Evolutionary conservation across 2,329 filamentous ascomycete species (phyloP).

Genomic region (Lasiodiplodia gonubiensis): DNA sequence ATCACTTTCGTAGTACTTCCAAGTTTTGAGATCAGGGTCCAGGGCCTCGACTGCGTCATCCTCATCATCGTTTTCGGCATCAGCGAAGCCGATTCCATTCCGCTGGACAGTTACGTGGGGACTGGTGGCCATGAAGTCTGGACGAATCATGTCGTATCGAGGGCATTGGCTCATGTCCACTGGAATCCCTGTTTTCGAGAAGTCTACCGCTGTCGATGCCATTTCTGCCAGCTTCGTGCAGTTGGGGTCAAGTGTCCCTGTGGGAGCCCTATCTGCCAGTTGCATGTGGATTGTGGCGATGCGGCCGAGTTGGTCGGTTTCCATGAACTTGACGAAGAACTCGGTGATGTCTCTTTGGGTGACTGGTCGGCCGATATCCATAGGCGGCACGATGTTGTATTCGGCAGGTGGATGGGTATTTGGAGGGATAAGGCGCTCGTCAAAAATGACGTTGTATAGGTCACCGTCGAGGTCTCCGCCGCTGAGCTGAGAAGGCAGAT

Average conservation of each 20-base stretch:
- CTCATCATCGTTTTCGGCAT: conserved; percentile 39
- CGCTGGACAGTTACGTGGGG: conserved; percentile 51
- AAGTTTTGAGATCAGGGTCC: conserved; percentile 37
- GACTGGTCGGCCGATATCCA: conserved; percentile 67
- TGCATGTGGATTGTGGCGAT: conserved; percentile 51
- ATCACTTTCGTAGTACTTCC: conserved; percentile 68
- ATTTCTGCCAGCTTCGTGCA: conserved; percentile 49
- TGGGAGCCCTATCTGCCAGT: conserved; percentile 44
- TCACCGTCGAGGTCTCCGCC: conserved; percentile 88
- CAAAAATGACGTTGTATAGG: conserved; percentile 80
- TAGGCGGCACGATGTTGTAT: conserved; percentile 65
- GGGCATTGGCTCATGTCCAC: conserved; percentile 34
- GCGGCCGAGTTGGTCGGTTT: conserved; percentile 50
- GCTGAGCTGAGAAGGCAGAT: conserved; percentile 77
- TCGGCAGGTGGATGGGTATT: conserved; percentile 64
- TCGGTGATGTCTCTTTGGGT: conserved; percentile 70
- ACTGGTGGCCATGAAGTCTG: conserved; percentile 61
- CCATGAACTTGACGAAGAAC: conserved; percentile 70
- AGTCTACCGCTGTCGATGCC: conserved; percentile 47
- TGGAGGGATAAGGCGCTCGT: conserved; percentile 57
- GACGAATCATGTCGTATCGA: conserved; percentile 39
- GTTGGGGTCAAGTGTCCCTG: conserved; percentile 40
- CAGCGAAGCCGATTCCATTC: conserved; percentile 32
- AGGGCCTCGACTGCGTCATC: conserved; percentile 37
- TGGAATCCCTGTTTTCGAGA: conserved; percentile 64